phyloP scores from a whole-genome alignment of 2,329 filamentous ascomycete species.

The Zasmidium angulare region DNA sequence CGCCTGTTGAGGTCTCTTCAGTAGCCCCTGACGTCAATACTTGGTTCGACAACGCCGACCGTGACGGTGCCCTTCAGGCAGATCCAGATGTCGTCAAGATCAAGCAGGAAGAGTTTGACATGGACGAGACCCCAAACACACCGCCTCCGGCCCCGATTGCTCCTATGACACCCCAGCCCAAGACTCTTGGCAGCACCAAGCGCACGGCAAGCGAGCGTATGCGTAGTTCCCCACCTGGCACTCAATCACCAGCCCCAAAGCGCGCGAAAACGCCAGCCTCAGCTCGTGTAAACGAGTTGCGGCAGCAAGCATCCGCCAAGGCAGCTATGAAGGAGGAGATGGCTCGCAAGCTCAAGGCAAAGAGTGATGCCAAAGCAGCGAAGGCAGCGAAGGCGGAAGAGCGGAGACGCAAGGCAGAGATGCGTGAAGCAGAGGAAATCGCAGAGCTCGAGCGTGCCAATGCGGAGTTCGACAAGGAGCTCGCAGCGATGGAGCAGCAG shows the following conservation, averaged over 20 bases:
- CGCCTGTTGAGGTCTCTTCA: too few relatives aligned
- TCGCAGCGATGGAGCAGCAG: neutral
- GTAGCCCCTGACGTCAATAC: too few relatives aligned
- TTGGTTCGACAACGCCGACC: neutral
- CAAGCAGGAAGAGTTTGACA: neutral
- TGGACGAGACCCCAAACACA: neutral
- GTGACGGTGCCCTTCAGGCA: neutral
- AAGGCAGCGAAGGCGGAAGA: neutral
- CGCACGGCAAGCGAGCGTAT: neutral
- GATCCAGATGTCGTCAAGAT: neutral
- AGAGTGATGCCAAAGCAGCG: constrained; percentile 15
- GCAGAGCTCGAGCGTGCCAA: neutral
- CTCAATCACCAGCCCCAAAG: neutral
- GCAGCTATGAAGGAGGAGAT: neutral
- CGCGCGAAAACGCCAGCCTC: neutral
- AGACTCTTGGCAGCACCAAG: neutral
- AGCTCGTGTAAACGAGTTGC: neutral
- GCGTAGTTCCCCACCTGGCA: neutral
- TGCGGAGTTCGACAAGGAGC: neutral
- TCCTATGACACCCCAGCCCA: neutral
- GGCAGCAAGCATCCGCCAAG: neutral
- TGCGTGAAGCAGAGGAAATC: neutral
- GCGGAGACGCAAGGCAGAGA: neutral
- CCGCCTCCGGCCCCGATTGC: neutral
- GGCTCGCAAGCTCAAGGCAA: constrained; percentile 17